Conservation (phyloP, 78 protist species). For the Mastigamoeba balamuthi region DNA sequence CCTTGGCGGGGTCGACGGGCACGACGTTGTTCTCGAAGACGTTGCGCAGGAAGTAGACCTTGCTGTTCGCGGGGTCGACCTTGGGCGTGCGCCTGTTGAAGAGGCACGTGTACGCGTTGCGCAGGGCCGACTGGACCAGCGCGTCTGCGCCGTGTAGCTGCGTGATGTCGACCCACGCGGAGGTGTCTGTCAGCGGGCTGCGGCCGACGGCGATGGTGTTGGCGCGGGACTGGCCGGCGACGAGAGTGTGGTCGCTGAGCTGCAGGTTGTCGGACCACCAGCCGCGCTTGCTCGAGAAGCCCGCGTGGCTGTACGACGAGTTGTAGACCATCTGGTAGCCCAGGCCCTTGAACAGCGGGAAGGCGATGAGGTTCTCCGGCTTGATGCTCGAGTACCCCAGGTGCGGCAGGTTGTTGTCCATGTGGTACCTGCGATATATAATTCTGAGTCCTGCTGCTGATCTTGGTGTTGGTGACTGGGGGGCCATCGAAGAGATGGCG, state of each 20-base stretch:
- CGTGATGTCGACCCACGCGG: background rate
- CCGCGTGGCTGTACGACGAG: background rate
- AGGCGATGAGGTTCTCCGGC: background rate
- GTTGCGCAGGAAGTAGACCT: background rate
- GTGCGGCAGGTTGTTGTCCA: background rate
- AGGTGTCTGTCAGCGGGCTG: background rate
- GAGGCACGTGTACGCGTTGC: background rate
- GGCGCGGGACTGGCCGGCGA: background rate
- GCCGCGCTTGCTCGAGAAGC: background rate
- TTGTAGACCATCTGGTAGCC: background rate
- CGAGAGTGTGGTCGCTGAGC: background rate
- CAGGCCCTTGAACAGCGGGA: background rate
- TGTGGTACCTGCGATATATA: background rate
- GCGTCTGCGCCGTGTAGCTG: background rate
- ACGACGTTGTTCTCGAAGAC: background rate
- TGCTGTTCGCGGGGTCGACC: background rate
- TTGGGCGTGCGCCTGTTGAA: background rate
- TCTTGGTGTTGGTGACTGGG: too few relatives aligned
- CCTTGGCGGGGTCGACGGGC: background rate
- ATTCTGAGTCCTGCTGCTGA: too few relatives aligned
- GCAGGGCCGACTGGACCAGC: background rate
- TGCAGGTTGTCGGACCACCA: background rate
- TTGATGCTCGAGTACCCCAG: background rate
- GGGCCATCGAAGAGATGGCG: too few relatives aligned
- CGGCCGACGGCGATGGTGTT: background rate